Base-by-base conservation (phyloP, 805 yeast genomes). In the Starmera pachycereana region DNA sequence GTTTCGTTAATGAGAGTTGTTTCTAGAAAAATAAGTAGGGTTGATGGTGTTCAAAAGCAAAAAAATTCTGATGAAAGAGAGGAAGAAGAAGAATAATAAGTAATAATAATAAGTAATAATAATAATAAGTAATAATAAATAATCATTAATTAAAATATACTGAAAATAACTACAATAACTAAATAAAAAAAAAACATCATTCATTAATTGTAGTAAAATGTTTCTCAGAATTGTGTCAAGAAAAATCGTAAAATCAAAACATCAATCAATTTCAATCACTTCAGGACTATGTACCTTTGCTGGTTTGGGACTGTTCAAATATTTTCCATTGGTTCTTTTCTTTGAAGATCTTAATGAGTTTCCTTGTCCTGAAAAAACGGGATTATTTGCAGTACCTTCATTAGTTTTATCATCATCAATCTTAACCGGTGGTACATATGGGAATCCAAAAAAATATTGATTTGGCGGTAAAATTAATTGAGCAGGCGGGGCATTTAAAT, bases 361-460 rank as follows among this genome's bases (percentile, higher is more conserved):
- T 0, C 97, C 97, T 42, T 70, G 68, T 0, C 96, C 96, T 1
- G 45, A 45, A 54, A 74, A 86, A 40, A 56, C 53, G 11, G 49
- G 42, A 29, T 45, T 33, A 35, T 13, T 12, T 28, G 33, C 38
- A 12, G 40, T 35, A 13, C 50, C 50, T 0, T 57, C 53, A 6
- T 53, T 60, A 4, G 54, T 56, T 8, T 46, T 52, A 8, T 59
- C 65, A 2, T 46, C 49, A 6, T 60, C 61, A 18, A 62, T 72
- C 8, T 53, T 63, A 22, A 59, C 64, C 22, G 69, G 71, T 4
- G 73, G 57, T 0, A 62, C 56, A 1, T 82, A 74, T 0, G 97
- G 97, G 57, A 80, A 92, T 1, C 99, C 99, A 58, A 92, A 89
- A 55, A 92, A 92, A 12, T 92, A 66, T 58, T 87, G 90, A 19